Evolutionary conservation across 345 rosid species (phyloP), one percentile per base, ranked within the genome.

Genomic region (Reutealis trisperma): DNA sequence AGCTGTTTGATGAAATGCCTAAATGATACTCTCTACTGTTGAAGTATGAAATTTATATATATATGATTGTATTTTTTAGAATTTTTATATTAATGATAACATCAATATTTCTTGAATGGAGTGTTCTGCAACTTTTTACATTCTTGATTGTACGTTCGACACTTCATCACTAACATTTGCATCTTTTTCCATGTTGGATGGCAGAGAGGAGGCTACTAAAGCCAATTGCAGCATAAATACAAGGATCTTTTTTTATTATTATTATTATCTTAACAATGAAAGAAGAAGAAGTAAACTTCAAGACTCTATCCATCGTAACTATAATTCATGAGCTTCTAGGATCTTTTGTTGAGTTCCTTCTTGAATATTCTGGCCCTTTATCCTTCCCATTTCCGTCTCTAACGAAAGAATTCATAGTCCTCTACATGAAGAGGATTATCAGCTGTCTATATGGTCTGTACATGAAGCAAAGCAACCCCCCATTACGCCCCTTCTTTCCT

Each of bases 311-410:
- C 34, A 86, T 94, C 16, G 91, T 65, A 83, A 93, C 97, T 70
- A 83, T 84, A 74, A 87, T 90, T 51, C 97, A 87, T 74, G 75
- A 87, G 71, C 95, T 93, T 80, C 97, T 95, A 0, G 94, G 93
- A 52, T 77, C 90, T 30, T 94, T 94, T 85, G 86, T 94, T 25
- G 78, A 72, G 54, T 94, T 91, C 77, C 90, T 94, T 69, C 85
- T 73, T 63, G 94, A 92, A 84, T 96, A 93, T 66, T 84, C 91
- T 92, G 87, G 41, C 96, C 96, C 1, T 91, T 94, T 65, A 74
- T 89, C 49, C 97, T 94, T 13, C 98, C 98, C 3, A 59, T 49
- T 3, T 93, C 93, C 19, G 61, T 91, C 69, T 79, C 88, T 3
- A 87, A 88, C 21, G 85, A 92, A 42, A 85, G 96, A 84, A 74